Evolutionary conservation across 2,329 filamentous ascomycete species (phyloP).

Genomic region (Fusarium irregulare): DNA sequence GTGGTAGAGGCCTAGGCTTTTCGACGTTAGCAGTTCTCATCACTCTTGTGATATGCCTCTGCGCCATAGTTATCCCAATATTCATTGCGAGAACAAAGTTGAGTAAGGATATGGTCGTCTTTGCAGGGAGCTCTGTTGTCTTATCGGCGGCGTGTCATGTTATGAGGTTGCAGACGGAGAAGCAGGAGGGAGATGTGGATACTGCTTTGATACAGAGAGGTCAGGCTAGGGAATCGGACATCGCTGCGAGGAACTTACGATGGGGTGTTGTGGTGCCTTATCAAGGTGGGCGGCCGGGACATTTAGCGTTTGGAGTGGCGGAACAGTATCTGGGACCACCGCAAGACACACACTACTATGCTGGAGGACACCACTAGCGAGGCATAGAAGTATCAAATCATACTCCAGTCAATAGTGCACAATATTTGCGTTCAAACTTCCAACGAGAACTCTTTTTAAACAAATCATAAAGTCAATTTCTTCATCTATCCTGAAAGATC

Average conservation of each 20-base stretch:
- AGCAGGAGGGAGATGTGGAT: not conserved
- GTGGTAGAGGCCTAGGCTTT: not conserved
- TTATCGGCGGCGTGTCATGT: not conserved
- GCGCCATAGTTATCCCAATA: not conserved
- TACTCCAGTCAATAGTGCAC: no score
- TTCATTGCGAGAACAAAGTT: not conserved
- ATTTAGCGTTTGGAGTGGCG: not conserved
- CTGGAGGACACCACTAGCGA: fast-evolving
- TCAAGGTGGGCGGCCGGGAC: not conserved
- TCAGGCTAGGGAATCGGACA: not conserved
- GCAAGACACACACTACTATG: not conserved
- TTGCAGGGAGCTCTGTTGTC: not conserved
- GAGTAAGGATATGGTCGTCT: not conserved
- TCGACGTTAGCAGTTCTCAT: not conserved
- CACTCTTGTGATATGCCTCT: not conserved
- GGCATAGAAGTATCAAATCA: fast-evolving
- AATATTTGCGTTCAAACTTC: no score
- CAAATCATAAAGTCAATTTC: not conserved
- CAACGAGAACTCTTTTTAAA: not conserved
- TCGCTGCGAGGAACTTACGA: not conserved
- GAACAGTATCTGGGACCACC: not conserved
- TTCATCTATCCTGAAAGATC: not conserved
- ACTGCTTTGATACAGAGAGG: not conserved
- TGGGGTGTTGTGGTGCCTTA: not conserved
- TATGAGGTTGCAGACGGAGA: not conserved